Conservation (phyloP, 306 rosid species). For the Vicia villosa region DNA sequence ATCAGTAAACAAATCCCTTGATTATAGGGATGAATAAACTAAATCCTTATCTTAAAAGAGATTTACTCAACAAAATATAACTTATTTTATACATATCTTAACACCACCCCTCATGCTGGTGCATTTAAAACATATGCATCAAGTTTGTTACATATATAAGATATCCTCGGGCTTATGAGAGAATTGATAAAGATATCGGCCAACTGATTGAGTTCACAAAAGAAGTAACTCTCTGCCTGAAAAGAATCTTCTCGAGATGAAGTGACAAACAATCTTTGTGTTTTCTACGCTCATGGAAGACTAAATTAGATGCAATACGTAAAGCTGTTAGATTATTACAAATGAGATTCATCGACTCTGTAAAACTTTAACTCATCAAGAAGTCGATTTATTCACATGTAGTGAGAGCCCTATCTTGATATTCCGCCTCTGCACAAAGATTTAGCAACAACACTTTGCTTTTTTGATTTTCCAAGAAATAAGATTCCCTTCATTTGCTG, state of each 20-base stretch:
- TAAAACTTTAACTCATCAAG: neutral
- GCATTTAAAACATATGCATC: neutral
- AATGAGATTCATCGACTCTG: neutral
- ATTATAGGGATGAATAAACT: neutral
- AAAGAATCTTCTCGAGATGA: neutral
- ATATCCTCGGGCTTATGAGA: neutral
- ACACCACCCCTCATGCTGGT: neutral
- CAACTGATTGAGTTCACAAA: neutral
- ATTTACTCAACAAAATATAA: neutral
- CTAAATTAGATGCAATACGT: neutral
- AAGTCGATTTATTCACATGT: neutral
- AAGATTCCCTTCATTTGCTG: neutral
- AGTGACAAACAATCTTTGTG: neutral
- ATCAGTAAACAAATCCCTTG: neutral
- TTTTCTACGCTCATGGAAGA: neutral
- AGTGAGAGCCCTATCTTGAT: neutral
- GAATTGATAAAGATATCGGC: neutral
- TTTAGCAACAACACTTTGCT: neutral
- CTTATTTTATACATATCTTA: neutral
- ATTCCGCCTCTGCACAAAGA: neutral
- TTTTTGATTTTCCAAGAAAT: neutral
- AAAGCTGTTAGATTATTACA: neutral
- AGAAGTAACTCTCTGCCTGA: neutral
- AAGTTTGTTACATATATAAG: neutral
- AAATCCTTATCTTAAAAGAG: neutral